Base-by-base conservation (phyloP, 2,329 filamentous ascomycete genomes). In the Neonectria punicea region DNA sequence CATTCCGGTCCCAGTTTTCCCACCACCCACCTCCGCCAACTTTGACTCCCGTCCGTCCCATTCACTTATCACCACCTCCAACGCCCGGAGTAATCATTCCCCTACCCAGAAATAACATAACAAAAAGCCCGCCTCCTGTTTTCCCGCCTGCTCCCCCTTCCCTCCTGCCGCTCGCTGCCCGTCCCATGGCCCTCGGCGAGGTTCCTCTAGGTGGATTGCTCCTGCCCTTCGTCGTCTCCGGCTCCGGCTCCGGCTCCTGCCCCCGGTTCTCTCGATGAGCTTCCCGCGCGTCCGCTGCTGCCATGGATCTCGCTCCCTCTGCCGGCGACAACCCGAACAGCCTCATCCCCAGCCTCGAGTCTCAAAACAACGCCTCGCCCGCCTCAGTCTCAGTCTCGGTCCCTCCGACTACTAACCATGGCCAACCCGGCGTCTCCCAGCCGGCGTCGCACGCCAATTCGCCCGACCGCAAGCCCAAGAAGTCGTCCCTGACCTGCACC, bases 401-500 rank as follows among this genome's bases (percentile, higher is more conserved):
- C 53, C 22, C 66, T 3, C 53, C 68, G 44, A 47, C 41, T 34
- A 25, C 55, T 39, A 58, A 20, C n/a, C 46, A 63, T 54, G 59
- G 50, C 25, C 70, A 68, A 7, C 65, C 66, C 18, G 64, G 65
- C 53, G 61, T 57, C 47, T 75, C 70, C n/a, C 69, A 73, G 32
- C 58, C 70, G 5, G 49, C 60, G 22, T 73, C 71, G 39, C 70
- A 75, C 59, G 64, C 69, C 61, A 73, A 74, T 58, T 77, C 75
- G n/a, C 72, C 74, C 54, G 74, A 77, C 58, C 77, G 76, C 59
- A 78, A 77, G 47, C 78, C 77, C 25, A 82, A 82, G 67, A 81
- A 82, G 61, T 80, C 80, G 44, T 81, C 80, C 18, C 76, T 81
- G 36, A 87, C 85, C n/a, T 87, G 85, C 73, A 80, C 83, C 67